Evolutionary conservation across 148 eudicot genomes (phyloP).

Genomic region (Rhododendron mucronatum): DNA sequence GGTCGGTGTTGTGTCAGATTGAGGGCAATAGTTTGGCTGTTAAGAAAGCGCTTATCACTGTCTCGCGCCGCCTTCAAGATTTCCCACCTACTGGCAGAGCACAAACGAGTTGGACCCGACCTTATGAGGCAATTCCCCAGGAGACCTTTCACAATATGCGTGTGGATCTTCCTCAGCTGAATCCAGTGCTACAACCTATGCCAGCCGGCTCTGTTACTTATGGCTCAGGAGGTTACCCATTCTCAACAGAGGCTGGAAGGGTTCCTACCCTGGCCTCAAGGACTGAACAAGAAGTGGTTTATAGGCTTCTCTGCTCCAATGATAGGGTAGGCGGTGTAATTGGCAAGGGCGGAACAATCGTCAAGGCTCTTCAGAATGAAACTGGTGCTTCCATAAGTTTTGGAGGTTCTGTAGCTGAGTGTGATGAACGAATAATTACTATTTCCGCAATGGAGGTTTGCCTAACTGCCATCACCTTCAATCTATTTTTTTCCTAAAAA

Average conservation of each 20-base stretch:
- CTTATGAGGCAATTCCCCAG: conserved; percentile 34
- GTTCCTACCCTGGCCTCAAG: conserved; percentile 21
- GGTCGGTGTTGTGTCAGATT: conserved; percentile 37
- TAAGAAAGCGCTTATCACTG: conserved; percentile 65
- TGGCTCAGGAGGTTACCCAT: conserved; percentile 25
- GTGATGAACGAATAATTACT: conserved; percentile 64
- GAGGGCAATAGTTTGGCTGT: conserved; percentile 65
- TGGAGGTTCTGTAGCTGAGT: conserved; percentile 39
- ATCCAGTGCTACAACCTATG: conserved; percentile 23
- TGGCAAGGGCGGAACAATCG: conserved; percentile 72
- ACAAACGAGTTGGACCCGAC: conserved; percentile 25
- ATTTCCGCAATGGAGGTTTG: conserved; percentile 63
- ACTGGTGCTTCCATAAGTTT: conserved; percentile 58
- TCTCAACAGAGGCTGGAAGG: conserved; percentile 29
- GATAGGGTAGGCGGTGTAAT: conserved; percentile 69
- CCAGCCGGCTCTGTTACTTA: conserved; percentile 26
- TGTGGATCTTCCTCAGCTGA: conserved; percentile 31
- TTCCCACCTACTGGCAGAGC: conserved; percentile 27
- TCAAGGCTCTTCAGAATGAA: conserved; percentile 61
- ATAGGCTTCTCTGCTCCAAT: conserved; percentile 48
- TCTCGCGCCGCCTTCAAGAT: conserved; percentile 64
- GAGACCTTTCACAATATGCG: conserved; percentile 23
- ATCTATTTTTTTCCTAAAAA: not conserved
- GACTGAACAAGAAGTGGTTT: conserved; percentile 35
- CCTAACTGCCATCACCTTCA: conserved; percentile 7